Base-by-base conservation (phyloP, 768 basidiomycete genomes). In the Naganishia randhawae region DNA sequence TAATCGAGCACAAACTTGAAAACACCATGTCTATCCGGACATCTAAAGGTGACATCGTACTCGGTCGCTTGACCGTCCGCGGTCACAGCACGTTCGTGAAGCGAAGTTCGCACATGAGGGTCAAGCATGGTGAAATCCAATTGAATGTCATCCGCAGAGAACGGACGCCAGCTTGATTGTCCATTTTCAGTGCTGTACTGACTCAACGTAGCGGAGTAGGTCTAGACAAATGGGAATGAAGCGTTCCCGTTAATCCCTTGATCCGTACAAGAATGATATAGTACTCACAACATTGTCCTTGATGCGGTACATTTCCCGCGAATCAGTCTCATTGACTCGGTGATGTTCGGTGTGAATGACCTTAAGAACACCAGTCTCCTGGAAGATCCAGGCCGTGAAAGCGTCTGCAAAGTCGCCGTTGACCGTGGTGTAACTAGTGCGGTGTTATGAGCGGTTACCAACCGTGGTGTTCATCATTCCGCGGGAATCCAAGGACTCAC, bases 51-150 rank as follows among this genome's bases (percentile, higher is more conserved):
- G n/a, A 87, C 85, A 16, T 86, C 84, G 82, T 93, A 97, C 50
- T 50, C 68, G 0, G 50, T 66, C 6, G 35, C 31, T 0, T 33
- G n/a, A 14, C 63, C 68, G 17, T 2, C 87, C 11, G 52, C 53
- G 19, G 55, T 51, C 3, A 55, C 41, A 13, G 53, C 66, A 10
- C 86, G 85, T 13, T 88, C 84, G 13, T 79, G 82, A 11, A 99
- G 84, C 8, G 88, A 81, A 16, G 87, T 91, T 39, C 96, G 91
- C 69, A 98, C 82, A 79, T 96, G 93, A 0, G 96, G 96, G 79
- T 99, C 96, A 45, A 99, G 86, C 96, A 99, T 99, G 25, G 92
- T 95, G 78, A 98, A 97, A 73, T 95, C 94, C 61, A 98, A 84
- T 74, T 97, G 95, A 32, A 98, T 77, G 77, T 98, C 96, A 13